Evolutionary conservation across 805 yeast species (phyloP), one percentile per base, ranked within the genome.

Genomic region (Maudiozyma barnettii): DNA sequence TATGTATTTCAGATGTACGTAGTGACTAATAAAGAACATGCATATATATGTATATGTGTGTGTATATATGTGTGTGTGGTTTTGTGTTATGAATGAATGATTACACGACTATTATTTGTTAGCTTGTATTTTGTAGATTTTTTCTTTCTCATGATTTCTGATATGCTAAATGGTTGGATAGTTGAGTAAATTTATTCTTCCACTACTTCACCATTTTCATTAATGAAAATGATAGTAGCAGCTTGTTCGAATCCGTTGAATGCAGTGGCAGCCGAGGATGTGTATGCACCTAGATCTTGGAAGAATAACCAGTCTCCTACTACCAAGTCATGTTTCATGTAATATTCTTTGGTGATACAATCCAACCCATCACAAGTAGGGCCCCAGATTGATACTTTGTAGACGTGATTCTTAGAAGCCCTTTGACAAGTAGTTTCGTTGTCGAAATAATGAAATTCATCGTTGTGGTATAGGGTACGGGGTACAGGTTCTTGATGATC

Each of bases 281-380:
- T 90, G 68, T 91, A 91, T 18, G 99, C 97, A 16, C 99, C 99
- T 49, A 85, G 65, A 54, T 81, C 73, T 30, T 81, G 73, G 68
- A 91, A 90, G 66, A 81, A 87, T 48, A 91, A 63, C 98, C 98
- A 91, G 64, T 91, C 98, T 8, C 97, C 98, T 39, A 84, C 82
- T 19, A 72, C 70, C 40, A 88, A 79, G 37, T 79, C 78, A 46
- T 75, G 72, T 18, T 81, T 72, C 58, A 91, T 71, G 33, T 55
- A 56, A 50, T 78, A 70, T 35, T 69, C 71, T 42, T 71, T 64
- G 18, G 84, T 64, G 49, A 91, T 78, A 64, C 95, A 84, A 65
- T 91, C 99, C 52, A 91, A 73, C 3, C 97, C 97, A 67, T 91
- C 99, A 69, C 99, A 91, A 18, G 98, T 91, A 41, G 98, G 99